A percentile compares a stretch with the other conserved stretches of the same genome.
Conservation (phyloP, 345 rosid genomes). For the Corchorus olitorius region DNA sequence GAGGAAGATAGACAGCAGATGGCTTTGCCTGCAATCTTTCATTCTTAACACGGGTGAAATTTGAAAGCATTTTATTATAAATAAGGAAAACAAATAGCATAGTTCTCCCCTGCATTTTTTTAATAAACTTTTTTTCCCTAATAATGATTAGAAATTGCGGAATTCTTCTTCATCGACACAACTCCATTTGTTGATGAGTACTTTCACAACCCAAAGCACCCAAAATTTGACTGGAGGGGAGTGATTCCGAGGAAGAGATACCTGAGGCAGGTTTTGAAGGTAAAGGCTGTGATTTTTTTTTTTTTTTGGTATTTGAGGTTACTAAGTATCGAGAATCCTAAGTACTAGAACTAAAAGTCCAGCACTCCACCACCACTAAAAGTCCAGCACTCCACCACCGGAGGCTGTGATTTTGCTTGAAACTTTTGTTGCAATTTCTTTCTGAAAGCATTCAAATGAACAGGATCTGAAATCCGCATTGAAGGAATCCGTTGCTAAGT, state of each 20-base stretch:
- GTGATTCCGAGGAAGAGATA: slow-evolving; percentile 52
- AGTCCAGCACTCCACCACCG: too few relatives aligned
- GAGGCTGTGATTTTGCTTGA: background rate
- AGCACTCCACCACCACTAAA: too few relatives aligned
- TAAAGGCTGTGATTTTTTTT: background rate
- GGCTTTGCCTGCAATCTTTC: slow-evolving; percentile 76
- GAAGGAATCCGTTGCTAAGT: slow-evolving; percentile 48
- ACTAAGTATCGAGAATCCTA: too few relatives aligned
- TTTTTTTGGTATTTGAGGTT: too few relatives aligned
- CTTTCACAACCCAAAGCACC: slow-evolving; percentile 46
- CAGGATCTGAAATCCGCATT: slow-evolving; percentile 53
- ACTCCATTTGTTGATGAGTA: slow-evolving; percentile 71
- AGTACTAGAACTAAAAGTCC: too few relatives aligned
- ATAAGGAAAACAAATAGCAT: too few relatives aligned
- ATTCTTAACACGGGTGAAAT: slow-evolving; percentile 48
- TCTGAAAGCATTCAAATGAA: background rate
- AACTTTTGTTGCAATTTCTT: too few relatives aligned
- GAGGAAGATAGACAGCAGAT: slow-evolving; percentile 57
- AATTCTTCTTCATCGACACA: slow-evolving; percentile 73
- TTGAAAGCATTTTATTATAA: too few relatives aligned
- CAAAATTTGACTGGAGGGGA: slow-evolving; percentile 70
- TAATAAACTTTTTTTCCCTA: background rate
- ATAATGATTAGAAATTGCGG: slow-evolving; percentile 44
- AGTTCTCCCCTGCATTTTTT: too few relatives aligned
- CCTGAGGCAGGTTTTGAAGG: slow-evolving; percentile 39